phyloP scores from a whole-genome alignment of 805 yeast species.

The Nakazawaea siamensis region DNA sequence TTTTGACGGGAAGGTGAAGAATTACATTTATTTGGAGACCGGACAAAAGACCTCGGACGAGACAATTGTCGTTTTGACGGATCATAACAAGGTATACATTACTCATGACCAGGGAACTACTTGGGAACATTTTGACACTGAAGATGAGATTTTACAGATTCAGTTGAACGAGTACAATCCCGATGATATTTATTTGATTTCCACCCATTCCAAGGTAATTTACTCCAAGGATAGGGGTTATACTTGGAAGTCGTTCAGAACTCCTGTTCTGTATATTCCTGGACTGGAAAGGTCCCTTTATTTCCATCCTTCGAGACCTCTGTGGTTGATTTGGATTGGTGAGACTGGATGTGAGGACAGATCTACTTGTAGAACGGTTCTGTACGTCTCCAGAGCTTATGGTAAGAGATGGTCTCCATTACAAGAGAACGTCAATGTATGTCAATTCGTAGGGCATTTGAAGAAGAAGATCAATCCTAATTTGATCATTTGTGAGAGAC shows the following conservation, averaged over 20 bases:
- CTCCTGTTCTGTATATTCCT: conserved; percentile 44
- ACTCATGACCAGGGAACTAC: conserved; percentile 63
- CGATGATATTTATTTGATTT: conserved; percentile 45
- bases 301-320: conserved; percentile 54
- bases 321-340: conserved; percentile 66
- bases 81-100: conserved; percentile 45
- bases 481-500: conserved; percentile 53
- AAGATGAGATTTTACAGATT: conserved; percentile 41
- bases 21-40: conserved; percentile 53
- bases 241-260: conserved; percentile 40
- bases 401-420: conserved; percentile 58
- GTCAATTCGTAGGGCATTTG: conserved; percentile 57
- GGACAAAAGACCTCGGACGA: conserved; percentile 40
- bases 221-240: conserved; percentile 62
- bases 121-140: conserved; percentile 35
- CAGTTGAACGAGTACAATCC: conserved; percentile 46
- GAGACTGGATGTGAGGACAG: conserved; percentile 48
- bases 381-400: conserved; percentile 54
- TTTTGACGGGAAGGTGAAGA: conserved; percentile 46
- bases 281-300: conserved; percentile 33
- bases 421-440: conserved; percentile 44
- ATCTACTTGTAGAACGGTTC: conserved; percentile 43
- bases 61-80: conserved; percentile 54
- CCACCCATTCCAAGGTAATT: conserved; percentile 41
- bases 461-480: conserved; percentile 33